These are phyloP conservation scores for Cercospora sesami DNA, from an alignment of 2,329 filamentous ascomycete genomes.

Conservation along the genomic window DNA sequence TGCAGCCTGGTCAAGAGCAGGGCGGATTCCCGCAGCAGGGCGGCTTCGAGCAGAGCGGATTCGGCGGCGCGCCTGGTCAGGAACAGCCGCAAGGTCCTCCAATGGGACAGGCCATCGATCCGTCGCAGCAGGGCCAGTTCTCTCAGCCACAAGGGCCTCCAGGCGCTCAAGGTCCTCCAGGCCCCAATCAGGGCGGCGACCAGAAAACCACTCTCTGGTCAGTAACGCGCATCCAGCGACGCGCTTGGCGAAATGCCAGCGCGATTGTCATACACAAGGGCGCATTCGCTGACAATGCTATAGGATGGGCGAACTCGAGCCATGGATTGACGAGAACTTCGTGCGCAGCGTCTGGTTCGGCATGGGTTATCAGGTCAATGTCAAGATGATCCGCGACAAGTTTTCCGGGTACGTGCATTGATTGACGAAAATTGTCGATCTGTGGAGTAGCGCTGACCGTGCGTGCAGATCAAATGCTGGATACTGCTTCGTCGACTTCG, in stretches of 20 bases:
- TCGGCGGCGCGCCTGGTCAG: conserved; percentile 54
- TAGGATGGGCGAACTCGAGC: conserved; percentile 99
- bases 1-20: conserved; percentile 40
- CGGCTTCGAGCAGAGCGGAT: conserved; percentile 36
- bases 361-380: conserved; percentile 91
- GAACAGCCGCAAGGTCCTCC: conserved; percentile 51
- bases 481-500: conserved; percentile 97
- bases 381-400: conserved; percentile 99
- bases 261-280: neutral
- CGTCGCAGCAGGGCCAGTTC: conserved; percentile 46
- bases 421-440: conserved; percentile 11
- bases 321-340: conserved; percentile 99
- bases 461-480: conserved; percentile 73
- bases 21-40: conserved; percentile 33
- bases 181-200: conserved; percentile 43
- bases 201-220: conserved; percentile 58
- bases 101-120: conserved; percentile 60
- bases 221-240: conserved; percentile 27
- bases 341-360: conserved; percentile 93
- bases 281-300: conserved; percentile 13
- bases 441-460: conserved; percentile 8
- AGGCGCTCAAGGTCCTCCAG: conserved; percentile 38
- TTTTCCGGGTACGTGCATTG: conserved; percentile 74
- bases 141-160: conserved; percentile 48
- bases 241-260: neutral